A percentile compares a stretch with the other conserved stretches of the same genome.
Evolutionary conservation across 2,329 filamentous ascomycete species (phyloP).

Genomic region (Colletotrichum scovillei): DNA sequence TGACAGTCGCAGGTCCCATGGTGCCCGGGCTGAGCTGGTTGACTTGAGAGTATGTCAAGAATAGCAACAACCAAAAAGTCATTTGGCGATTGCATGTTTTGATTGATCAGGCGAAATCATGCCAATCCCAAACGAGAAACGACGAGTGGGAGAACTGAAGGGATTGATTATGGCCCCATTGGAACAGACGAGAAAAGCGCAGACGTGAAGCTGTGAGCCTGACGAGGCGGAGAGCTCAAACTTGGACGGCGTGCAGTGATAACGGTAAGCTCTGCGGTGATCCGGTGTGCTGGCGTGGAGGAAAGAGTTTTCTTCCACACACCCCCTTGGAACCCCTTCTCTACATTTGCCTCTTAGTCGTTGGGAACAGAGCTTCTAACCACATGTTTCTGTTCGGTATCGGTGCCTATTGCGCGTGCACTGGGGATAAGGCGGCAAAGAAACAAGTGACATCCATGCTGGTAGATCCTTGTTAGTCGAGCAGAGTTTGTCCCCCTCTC

Average conservation of each 20-base stretch:
- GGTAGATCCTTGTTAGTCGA: neutral
- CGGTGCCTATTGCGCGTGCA: neutral
- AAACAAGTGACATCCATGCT: neutral
- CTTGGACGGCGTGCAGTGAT: neutral
- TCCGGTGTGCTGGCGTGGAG: neutral
- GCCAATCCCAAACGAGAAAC: conserved; percentile 24
- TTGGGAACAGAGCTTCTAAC: neutral
- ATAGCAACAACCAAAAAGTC: conserved; percentile 17
- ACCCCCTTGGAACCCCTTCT: neutral
- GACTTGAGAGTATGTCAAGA: conserved; percentile 16
- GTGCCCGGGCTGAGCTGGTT: conserved; percentile 7
- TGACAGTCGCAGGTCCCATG: neutral
- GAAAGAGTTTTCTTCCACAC: neutral
- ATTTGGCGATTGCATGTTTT: conserved; percentile 11
- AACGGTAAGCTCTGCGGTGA: neutral
- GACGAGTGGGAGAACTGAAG: neutral
- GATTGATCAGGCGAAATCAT: conserved; percentile 16
- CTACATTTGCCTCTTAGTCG: neutral
- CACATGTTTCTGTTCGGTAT: neutral
- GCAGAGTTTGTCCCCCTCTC: conserved; percentile 6
- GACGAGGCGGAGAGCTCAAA: neutral
- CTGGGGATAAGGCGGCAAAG: neutral
- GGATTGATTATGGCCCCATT: neutral
- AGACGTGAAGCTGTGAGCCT: neutral
- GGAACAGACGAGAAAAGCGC: neutral